Percentiles rank a stretch among this genome's conserved stretches.
Evolutionary conservation across 1,139 yeast genomes (phyloP).

Genomic region (Pneumocystis sp.): DNA sequence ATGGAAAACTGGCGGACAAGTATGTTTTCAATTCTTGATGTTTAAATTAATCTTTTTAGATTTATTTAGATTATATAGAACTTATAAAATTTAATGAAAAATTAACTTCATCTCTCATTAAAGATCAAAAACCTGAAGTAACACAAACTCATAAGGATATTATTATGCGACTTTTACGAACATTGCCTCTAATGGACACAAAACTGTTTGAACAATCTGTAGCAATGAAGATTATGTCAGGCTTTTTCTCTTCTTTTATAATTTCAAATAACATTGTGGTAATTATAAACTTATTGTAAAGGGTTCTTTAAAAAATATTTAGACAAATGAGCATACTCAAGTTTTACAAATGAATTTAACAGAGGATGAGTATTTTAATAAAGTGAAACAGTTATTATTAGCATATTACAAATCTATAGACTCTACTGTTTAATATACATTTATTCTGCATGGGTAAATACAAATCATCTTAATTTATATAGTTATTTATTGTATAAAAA

Average conservation of each 20-base stretch:
- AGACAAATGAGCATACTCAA: not conserved
- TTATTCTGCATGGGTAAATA: not conserved
- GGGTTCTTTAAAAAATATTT: not conserved
- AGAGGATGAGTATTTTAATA: not conserved
- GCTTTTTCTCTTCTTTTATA: not conserved
- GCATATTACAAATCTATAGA: not conserved
- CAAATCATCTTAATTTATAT: not conserved
- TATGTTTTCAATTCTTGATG: slow-evolving; percentile 23
- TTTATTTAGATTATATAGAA: slow-evolving; percentile 1
- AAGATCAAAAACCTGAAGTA: not conserved
- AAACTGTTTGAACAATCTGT: slow-evolving; percentile 6
- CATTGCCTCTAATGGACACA: slow-evolving; percentile 3
- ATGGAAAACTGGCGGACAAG: slow-evolving; percentile 40
- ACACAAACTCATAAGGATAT: not conserved
- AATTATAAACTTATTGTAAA: not conserved
- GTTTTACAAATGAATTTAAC: not conserved
- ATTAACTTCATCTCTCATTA: not conserved
- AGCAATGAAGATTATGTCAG: slow-evolving; percentile 1
- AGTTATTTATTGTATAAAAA: not conserved
- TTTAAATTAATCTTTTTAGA: slow-evolving; percentile 6
- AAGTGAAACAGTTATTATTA: not conserved
- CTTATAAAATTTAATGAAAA: not conserved
- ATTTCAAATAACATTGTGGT: not conserved
- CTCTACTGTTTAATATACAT: not conserved
- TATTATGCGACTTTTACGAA: not conserved